Conservation (phyloP, 805 yeast species). For the Metschnikowia amazonensis region DNA sequence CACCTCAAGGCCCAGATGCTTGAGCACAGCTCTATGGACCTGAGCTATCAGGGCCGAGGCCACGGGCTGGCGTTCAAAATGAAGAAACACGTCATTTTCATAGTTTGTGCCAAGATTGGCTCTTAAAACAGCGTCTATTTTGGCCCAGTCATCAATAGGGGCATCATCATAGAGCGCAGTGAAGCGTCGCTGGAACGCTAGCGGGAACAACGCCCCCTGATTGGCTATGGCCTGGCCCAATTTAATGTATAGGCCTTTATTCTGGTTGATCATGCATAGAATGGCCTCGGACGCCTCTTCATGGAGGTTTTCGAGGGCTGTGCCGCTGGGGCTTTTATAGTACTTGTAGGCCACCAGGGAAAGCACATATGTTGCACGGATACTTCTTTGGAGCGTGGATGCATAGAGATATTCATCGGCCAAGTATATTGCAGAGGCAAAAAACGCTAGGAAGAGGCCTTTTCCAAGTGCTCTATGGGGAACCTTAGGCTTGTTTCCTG, state of each 20-base stretch:
- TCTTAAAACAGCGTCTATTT: slow-evolving; percentile 38
- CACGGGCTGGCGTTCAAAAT: slow-evolving; percentile 53
- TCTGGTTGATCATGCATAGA: slow-evolving; percentile 26
- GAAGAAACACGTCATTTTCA: slow-evolving; percentile 33
- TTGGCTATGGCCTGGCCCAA: slow-evolving; percentile 78
- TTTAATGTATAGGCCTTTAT: slow-evolving; percentile 60
- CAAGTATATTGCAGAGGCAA: slow-evolving; percentile 18
- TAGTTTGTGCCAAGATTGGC: slow-evolving; percentile 43
- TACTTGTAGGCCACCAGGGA: slow-evolving; percentile 57
- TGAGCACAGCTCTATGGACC: slow-evolving; percentile 54
- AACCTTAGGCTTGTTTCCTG: too few species aligned
- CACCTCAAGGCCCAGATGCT: slow-evolving; percentile 44
- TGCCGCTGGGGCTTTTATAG: slow-evolving; percentile 38
- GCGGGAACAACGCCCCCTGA: slow-evolving; percentile 66
- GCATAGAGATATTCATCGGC: slow-evolving; percentile 41
- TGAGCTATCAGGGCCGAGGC: slow-evolving; percentile 79
- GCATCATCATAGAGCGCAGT: slow-evolving; percentile 63
- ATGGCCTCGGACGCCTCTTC: slow-evolving; percentile 48
- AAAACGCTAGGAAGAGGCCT: not conserved
- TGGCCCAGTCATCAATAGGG: slow-evolving; percentile 53
- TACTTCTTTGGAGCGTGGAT: slow-evolving; percentile 51
- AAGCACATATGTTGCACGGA: slow-evolving; percentile 47
- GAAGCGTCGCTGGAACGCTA: slow-evolving; percentile 57
- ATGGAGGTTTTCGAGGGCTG: slow-evolving; percentile 49
- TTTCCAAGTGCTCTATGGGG: not conserved